phyloP scores from a whole-genome alignment of 2,329 filamentous ascomycete genomes.

The Colletotrichum orchidophilum region DNA sequence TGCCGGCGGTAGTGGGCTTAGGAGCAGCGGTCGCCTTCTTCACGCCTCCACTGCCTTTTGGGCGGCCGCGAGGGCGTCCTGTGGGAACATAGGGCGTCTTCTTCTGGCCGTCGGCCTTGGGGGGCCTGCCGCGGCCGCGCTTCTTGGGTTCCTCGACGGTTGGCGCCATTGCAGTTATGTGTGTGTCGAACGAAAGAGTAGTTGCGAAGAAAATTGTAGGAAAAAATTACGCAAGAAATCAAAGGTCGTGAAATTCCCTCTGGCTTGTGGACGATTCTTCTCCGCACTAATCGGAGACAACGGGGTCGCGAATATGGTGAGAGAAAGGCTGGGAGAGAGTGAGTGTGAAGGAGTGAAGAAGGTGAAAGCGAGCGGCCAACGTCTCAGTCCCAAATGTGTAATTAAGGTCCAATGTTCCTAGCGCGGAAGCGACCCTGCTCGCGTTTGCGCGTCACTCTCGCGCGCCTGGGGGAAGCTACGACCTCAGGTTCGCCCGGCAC shows the following conservation, averaged over 20 bases:
- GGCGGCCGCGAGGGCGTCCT: constrained; percentile 59
- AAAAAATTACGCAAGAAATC: constrained; percentile 1
- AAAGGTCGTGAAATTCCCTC: background rate
- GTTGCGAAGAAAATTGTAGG: background rate
- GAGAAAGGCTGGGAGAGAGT: background rate
- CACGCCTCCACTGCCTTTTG: constrained; percentile 51
- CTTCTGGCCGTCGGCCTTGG: constrained; percentile 52
- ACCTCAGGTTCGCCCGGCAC: background rate
- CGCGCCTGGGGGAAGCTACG: background rate
- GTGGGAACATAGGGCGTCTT: constrained; percentile 47
- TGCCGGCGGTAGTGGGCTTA: constrained; percentile 31
- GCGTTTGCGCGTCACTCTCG: constrained; percentile 10
- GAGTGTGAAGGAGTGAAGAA: background rate
- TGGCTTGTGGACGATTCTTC: background rate
- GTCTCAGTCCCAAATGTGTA: background rate
- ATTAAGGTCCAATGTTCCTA: background rate
- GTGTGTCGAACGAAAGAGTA: background rate
- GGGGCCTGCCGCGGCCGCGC: constrained; percentile 49
- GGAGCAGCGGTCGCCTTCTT: constrained; percentile 36
- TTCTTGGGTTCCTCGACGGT: constrained; percentile 38
- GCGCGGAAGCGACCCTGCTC: background rate
- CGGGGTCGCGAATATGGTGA: background rate
- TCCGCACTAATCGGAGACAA: background rate
- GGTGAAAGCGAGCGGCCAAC: background rate
- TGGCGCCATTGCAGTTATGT: constrained; percentile 32